A percentile compares a stretch with the other conserved stretches of the same genome.
Conservation (phyloP, 2,329 filamentous ascomycete species). For the Lecanosticta acicola region DNA sequence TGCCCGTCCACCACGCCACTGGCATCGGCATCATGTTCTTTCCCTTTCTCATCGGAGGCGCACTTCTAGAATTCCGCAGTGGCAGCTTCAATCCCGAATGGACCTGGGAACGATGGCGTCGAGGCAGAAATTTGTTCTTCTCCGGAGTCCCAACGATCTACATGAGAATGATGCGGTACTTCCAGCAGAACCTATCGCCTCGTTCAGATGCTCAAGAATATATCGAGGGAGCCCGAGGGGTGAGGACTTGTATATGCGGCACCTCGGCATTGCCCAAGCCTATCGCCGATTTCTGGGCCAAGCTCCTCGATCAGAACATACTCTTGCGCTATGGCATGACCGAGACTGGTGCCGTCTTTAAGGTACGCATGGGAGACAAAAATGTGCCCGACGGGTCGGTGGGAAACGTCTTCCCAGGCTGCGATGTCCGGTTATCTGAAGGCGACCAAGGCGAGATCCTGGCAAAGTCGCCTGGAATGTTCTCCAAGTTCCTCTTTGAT, state of each 20-base stretch:
- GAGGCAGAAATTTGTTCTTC: conserved; percentile 42
- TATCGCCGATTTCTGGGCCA: conserved; percentile 48
- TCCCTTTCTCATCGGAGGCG: conserved; percentile 43
- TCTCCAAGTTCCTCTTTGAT: conserved; percentile 32
- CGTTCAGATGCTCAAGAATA: conserved; percentile 35
- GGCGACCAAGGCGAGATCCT: conserved; percentile 48
- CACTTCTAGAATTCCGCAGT: conserved; percentile 44
- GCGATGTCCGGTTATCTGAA: conserved; percentile 41
- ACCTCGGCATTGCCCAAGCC: conserved; percentile 47
- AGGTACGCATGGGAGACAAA: conserved; percentile 40
- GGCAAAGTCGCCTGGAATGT: conserved; percentile 35
- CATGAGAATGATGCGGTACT: conserved; percentile 44
- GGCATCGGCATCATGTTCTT: conserved; percentile 48
- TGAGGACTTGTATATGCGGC: conserved; percentile 41
- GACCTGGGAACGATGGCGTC: conserved; percentile 45
- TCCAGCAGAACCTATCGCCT: conserved; percentile 33
- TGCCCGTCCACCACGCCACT: conserved; percentile 49
- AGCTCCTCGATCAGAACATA: conserved; percentile 39
- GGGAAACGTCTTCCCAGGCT: conserved; percentile 44
- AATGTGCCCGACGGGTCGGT: conserved; percentile 41
- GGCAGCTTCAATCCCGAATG: conserved; percentile 38
- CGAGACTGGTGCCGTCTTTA: conserved; percentile 47
- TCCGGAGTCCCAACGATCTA: conserved; percentile 50
- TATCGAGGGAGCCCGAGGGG: conserved; percentile 38
- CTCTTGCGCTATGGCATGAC: conserved; percentile 48